Evolutionary conservation across 1,284 basidiomycete genomes (phyloP), one percentile per base, ranked within the genome.

Genomic region (Polyporus tsugae): DNA sequence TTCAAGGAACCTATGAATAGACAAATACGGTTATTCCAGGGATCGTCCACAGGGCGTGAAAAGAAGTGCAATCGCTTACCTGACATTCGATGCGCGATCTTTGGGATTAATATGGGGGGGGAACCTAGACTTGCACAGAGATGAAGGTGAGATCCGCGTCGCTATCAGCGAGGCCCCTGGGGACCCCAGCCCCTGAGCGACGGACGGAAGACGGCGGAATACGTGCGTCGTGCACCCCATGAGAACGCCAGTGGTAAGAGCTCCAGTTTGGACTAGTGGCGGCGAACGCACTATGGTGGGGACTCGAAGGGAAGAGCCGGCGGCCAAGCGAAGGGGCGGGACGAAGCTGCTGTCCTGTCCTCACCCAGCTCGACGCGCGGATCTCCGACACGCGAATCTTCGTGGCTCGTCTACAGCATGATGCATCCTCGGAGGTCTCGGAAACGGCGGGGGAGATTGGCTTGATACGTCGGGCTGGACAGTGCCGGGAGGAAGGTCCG

Each of bases 161-260:
- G 22, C 46, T 49, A 49, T 49, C 46, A 25, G 19, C 44, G 19
- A 11, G n/a, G 46, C 22, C 46, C 46, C 0, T n/a, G n/a, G 52
- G 52, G 52, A 53, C 52, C 52, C 52, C 52, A 33, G 52, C 29
- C 52, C 33, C 52, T 53, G 52, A 7, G n/a, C 52, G 33, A 33
- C 29, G 52, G 52, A 17, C 15, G 29, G 52, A 53, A 33, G 29
- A 29, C 13, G 49, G n/a, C 44, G 25, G 11, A 52, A 52, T n/a
- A 29, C 29, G 3, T 17, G 52, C 29, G 5, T 53, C 29, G 13
- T 29, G 25, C 25, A n/a, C n/a, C n/a, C n/a, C n/a, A n/a, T n/a
- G 25, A 29, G 29, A 29, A 53, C 29, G 52, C 52, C 33, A 33
- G 5, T 9, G 2, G 25, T 33, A 5, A 19, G 1, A 15, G 29